phyloP scores from a whole-genome alignment of 1,284 basidiomycete genomes.

The Psilocybe mexicana region DNA sequence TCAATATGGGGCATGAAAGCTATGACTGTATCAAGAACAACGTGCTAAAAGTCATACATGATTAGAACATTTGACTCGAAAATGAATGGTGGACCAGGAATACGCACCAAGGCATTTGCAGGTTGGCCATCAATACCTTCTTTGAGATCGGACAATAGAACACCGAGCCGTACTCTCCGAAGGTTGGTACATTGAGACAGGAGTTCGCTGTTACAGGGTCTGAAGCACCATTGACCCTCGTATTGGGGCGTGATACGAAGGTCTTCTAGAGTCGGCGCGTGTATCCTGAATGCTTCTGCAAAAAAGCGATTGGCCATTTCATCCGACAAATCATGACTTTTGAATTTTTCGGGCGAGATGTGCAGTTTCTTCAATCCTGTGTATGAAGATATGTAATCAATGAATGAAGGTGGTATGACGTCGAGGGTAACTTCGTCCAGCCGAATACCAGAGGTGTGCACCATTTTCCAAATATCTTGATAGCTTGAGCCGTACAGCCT shows the following conservation, averaged over 20 bases:
- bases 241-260: neutral
- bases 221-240: constrained; percentile 9
- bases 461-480: constrained; percentile 10
- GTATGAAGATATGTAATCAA: constrained; percentile 6
- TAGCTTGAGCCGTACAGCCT: constrained; percentile 4
- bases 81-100: neutral
- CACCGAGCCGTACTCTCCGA: neutral
- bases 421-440: constrained; percentile 2
- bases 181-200: neutral
- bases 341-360: neutral
- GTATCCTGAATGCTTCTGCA: neutral
- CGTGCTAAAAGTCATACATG: neutral
- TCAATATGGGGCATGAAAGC: neutral
- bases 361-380: neutral
- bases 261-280: neutral
- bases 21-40: neutral
- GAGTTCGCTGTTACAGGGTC: neutral
- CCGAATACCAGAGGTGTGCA: neutral
- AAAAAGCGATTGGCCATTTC: neutral
- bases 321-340: neutral
- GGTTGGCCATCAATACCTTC: neutral
- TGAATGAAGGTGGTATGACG: neutral
- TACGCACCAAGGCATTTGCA: neutral
- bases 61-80: neutral
- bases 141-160: neutral